phyloP scores from a whole-genome alignment of 768 basidiomycete genomes.

The Grammothele lineata region DNA sequence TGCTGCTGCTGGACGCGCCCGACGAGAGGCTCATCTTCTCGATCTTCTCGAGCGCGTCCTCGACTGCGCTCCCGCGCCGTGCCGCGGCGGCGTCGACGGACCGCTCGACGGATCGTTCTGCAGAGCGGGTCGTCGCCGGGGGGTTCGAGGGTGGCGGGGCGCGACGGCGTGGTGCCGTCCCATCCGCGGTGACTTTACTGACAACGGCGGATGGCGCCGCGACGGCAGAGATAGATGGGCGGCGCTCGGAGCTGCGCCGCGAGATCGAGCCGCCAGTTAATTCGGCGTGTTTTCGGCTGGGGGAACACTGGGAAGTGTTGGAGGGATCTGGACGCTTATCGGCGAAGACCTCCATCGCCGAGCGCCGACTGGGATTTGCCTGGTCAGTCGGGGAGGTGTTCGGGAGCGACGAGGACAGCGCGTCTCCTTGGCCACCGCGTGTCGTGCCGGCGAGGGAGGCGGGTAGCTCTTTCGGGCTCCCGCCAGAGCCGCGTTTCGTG shows the following conservation, averaged over 20 bases:
- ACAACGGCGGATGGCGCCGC: slow-evolving; percentile 28
- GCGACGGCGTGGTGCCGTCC: slow-evolving; percentile 22
- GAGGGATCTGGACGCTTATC: slow-evolving; percentile 54
- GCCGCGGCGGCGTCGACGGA: background rate
- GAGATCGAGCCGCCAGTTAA: slow-evolving; percentile 41
- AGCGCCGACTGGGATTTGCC: slow-evolving; percentile 41
- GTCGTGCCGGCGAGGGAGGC: slow-evolving; percentile 36
- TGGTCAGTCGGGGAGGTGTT: slow-evolving; percentile 45
- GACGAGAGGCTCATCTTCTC: slow-evolving; percentile 36
- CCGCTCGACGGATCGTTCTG: slow-evolving; percentile 16
- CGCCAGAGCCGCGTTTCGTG: slow-evolving; percentile 45
- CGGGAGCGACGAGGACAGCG: slow-evolving; percentile 40
- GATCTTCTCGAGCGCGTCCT: slow-evolving; percentile 28
- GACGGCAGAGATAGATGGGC: slow-evolving; percentile 41
- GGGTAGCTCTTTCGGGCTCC: slow-evolving; percentile 49
- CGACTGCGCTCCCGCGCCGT: slow-evolving; percentile 21
- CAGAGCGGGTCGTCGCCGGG: slow-evolving; percentile 1
- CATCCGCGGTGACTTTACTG: slow-evolving; percentile 35
- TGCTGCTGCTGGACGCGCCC: slow-evolving; percentile 43
- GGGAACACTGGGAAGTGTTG: slow-evolving; percentile 47
- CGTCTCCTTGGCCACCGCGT: slow-evolving; percentile 32
- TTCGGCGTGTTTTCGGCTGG: slow-evolving; percentile 56
- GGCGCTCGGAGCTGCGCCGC: slow-evolving; percentile 45
- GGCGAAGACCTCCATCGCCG: slow-evolving; percentile 33
- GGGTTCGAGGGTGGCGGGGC: slow-evolving; percentile 12